Base-by-base conservation (phyloP, 2,329 filamentous ascomycete species). In the Rhytidhysteron rufulum region DNA sequence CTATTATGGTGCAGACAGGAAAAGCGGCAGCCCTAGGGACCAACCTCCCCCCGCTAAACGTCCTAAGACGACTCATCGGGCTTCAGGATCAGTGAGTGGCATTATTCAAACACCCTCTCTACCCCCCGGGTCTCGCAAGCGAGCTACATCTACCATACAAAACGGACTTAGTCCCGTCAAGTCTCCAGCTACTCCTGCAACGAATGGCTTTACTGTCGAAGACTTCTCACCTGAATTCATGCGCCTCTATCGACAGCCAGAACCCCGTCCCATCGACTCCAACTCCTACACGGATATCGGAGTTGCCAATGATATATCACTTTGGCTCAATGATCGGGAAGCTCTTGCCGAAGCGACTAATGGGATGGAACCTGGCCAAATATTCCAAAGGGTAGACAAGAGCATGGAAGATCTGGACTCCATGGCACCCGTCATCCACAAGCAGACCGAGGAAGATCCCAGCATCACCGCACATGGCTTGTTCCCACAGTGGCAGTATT, bases 211-310 rank as follows among this genome's bases (percentile, higher is more conserved):
- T 31, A 72, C 79, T 42, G 72, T 81, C 15, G 82, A 86, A 54
- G 76, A 81, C 40, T 91, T 86, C 60, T 88, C 87, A 0, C 72
- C 77, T 37, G 83, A 85, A 34, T 95, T 95, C 55, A 72, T 88
- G 50, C 79, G 83, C 20, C 73, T 89, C 7, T 89, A 87, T 66
- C 82, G 83, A 43, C 76, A 83, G 41, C 74, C 80, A 43, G 62
- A 74, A 30, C 70, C 66, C 39, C 53, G 51, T 72, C 48, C 79
- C 71, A 63, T 80, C 7, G 75, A 83, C 40, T 85, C 82, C 45
- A 96, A 95, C 59, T 80, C 85, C 0, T 90, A 88, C 58, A 83
- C 81, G 31, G 88, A 80, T 51, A 77, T 96, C 9, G 75, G 74
- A 25, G 82, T 95, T 25, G 83, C 86, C 4, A 85, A 85, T 43